phyloP scores from a whole-genome alignment of 2,329 filamentous ascomycete species.

The Leptodontidium sp. region DNA sequence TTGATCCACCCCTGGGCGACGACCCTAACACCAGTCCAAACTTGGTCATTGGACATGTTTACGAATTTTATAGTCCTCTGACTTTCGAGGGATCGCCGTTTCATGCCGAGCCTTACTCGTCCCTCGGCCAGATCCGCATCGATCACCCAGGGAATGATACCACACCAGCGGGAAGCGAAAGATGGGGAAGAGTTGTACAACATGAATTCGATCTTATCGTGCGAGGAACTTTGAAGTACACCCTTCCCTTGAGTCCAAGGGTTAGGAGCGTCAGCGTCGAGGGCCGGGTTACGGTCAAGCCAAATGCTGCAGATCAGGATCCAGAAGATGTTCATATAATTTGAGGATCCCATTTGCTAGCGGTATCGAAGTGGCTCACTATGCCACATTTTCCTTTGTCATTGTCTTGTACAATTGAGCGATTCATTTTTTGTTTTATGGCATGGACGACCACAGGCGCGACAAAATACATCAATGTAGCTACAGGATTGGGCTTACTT shows the following conservation, averaged over 20 bases:
- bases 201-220: constrained; percentile 95
- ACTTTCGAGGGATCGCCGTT: constrained; percentile 92
- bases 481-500: constrained; percentile 25
- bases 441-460: constrained; percentile 34
- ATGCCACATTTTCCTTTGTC: constrained; percentile 39
- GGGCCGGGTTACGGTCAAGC: constrained; percentile 66
- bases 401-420: constrained; percentile 40
- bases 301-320: constrained; percentile 54
- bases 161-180: constrained; percentile 78
- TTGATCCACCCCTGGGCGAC: constrained; percentile 58
- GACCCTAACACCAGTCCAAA: constrained; percentile 75
- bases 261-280: constrained; percentile 67
- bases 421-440: constrained; percentile 27
- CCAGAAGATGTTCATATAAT: constrained; percentile 43
- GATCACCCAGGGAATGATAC: constrained; percentile 87
- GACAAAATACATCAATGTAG: constrained; percentile 25
- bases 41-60: constrained; percentile 90
- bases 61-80: constrained; percentile 85
- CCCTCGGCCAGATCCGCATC: constrained; percentile 84
- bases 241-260: constrained; percentile 67
- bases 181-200: constrained; percentile 90
- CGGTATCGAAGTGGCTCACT: constrained; percentile 26
- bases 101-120: constrained; percentile 73
- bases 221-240: constrained; percentile 87
- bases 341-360: constrained; percentile 15